Evolutionary conservation across 2,329 filamentous ascomycete species (phyloP), one percentile per base, ranked within the genome.

Genomic region (Xylogone sp.): DNA sequence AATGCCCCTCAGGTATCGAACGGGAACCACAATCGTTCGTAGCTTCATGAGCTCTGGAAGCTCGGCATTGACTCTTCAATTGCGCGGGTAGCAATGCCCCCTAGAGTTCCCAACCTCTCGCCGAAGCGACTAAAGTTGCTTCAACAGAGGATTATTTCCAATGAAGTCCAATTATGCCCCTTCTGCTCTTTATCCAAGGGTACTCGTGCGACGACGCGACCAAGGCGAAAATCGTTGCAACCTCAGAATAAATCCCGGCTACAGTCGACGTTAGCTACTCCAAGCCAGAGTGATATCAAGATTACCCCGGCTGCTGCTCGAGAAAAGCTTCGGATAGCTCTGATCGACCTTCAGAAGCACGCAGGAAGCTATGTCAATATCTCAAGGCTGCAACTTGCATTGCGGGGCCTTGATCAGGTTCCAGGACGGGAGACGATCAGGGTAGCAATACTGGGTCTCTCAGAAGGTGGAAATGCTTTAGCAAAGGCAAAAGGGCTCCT

Each of bases 331-430:
- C 56, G 54, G 16, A 50, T 60, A 34, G 60, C 81, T 2, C 72
- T 92, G 0, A 66, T 75, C 1, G 76, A 80, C 20, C 74, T 93
- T 2, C 77, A 87, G 60, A 79, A 78, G 48, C 72, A 80, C 46
- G 82, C 83, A 2, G 76, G 81, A 21, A 78, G 75, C 52, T 78
- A 84, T 59, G 76, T 88, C 49, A 87, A 87, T 62, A 75, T 86
- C n/a, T 82, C 86, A 24, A 77, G 86, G 50, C 65, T 92, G 44
- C 85, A 89, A 67, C 78, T 93, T 59, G 88, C 87, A 12, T 70
- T 90, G 20, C 78, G 82, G 56, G 84, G 87, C 20, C 66, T 86
- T 53, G 75, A 78, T 29, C 79, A 86, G 62, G 62, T 67, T 1
- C 69, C 78, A 0, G 83, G 83, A 3, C 64, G 75, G 31, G 83